Percentiles rank a stretch among this genome's conserved stretches.
These are phyloP conservation scores for Boechera retrofracta DNA, from an alignment of 345 rosid genomes.

Conservation along the genomic window DNA sequence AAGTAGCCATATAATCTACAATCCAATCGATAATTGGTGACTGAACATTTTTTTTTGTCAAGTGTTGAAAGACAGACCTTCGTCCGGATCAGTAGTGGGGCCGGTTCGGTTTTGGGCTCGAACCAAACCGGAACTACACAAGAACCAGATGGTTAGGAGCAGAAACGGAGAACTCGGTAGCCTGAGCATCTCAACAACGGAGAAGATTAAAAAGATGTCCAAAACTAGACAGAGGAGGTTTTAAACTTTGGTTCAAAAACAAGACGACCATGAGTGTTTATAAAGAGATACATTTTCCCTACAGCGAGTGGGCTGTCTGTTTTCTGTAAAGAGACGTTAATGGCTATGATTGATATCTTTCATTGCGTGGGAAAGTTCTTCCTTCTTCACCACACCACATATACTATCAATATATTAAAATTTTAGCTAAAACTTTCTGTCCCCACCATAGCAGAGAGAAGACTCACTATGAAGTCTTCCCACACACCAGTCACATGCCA, in stretches of 20 bases:
- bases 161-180: background rate
- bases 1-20: too few species aligned
- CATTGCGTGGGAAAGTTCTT: too few species aligned
- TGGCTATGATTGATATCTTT: too few species aligned
- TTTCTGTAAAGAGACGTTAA: too few species aligned
- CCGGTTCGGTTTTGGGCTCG: background rate
- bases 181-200: background rate
- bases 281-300: too few species aligned
- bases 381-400: too few species aligned
- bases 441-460: too few species aligned
- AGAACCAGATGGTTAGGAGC: background rate
- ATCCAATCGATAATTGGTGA: background rate
- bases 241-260: background rate
- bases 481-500: too few species aligned
- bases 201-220: background rate
- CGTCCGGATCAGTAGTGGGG: slow-evolving; percentile 3
- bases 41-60: background rate
- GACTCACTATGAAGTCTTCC: too few species aligned
- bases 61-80: background rate
- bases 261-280: background rate
- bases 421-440: too few species aligned
- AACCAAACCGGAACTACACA: background rate
- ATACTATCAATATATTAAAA: too few species aligned
- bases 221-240: background rate
- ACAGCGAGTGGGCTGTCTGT: too few species aligned